A percentile compares a stretch with the other conserved stretches of the same genome.
Conservation (phyloP, 139 green algal species). For the Coccomyxa sp. region DNA sequence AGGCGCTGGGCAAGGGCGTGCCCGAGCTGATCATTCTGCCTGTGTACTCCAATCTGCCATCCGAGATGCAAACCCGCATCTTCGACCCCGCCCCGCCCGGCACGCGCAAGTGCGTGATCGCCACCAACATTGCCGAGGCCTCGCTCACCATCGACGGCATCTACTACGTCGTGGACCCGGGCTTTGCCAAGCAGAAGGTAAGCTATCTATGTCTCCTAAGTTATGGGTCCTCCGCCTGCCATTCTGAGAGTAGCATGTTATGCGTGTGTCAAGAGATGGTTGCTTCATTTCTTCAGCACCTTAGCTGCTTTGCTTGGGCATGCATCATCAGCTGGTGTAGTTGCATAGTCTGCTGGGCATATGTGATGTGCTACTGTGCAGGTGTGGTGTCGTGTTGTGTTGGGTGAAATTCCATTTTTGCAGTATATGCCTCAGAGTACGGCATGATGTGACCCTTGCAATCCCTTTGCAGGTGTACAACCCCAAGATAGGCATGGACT, state of each 20-base stretch:
- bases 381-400: not conserved
- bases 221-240: too few relatives aligned
- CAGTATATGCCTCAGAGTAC: too few relatives aligned
- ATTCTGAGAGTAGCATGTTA: too few relatives aligned
- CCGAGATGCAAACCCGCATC: slow-evolving; percentile 90
- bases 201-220: too few relatives aligned
- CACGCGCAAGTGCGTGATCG: slow-evolving; percentile 92
- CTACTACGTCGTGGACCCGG: slow-evolving; percentile 95
- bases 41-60: slow-evolving; percentile 82
- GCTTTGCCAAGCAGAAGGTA: slow-evolving; percentile 72
- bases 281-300: too few relatives aligned
- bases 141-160: slow-evolving; percentile 98
- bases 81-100: slow-evolving; percentile 91
- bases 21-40: slow-evolving; percentile 94
- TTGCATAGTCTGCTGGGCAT: too few relatives aligned
- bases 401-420: not conserved
- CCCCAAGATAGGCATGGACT: slow-evolving; percentile 91
- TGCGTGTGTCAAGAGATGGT: too few relatives aligned
- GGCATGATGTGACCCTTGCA: too few relatives aligned
- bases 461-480: slow-evolving; percentile 46
- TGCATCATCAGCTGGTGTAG: too few relatives aligned
- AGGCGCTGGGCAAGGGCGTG: slow-evolving; percentile 79
- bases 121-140: slow-evolving; percentile 99
- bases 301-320: too few relatives aligned
- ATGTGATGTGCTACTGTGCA: too few relatives aligned